Evolutionary conservation across 2,329 filamentous ascomycete species (phyloP), one percentile per base, ranked within the genome.

Genomic region (Monilinia laxa): DNA sequence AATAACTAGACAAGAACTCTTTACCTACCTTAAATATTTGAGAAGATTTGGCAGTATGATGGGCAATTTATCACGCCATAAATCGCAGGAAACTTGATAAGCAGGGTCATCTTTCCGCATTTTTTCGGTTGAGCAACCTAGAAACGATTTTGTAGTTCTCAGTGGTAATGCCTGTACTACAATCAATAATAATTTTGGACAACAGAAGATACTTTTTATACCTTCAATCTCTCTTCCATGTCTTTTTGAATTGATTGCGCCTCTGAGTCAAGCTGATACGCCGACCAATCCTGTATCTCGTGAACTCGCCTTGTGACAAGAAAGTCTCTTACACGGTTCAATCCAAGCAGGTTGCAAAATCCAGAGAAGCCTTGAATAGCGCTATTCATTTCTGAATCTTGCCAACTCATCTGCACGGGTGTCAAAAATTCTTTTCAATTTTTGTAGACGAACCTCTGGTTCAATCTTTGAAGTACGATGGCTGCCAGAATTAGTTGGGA

Each of bases 61-160:
- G 0, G 92, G 90, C 65, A 97, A 90, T 0, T 89, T 85, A 65
- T 93, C 89, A 67, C 90, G 87, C 95, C 95, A 99, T n/a, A 99
- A 80, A 23, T 83, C 82, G 72, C 88, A 90, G 0, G 93, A 91
- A 35, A 90, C 87, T 69, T 90, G 86, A 72, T 93, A 95, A 0
- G 91, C 83, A 11, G 86, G 80, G 5, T 90, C 89, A 6, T 85
- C 84, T 72, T 90, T 91, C 59, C 92, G 90, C 10, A 98, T 79
- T 75, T 92, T 92, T 72, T 99, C 96, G 0, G 95, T 94, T 0
- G 94, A 96, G 59, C 93, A 94, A 1, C 90, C 91, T n/a, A 99
- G 80, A 75, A 98, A 91, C 0, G 92, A 92, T 76, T 97, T 97
- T 1, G 94, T 97, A 9, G 91, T 85, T 66, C 94, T 87, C 53